Evolutionary conservation across 1,284 basidiomycete species (phyloP).

Genomic region (Tilletia caries): DNA sequence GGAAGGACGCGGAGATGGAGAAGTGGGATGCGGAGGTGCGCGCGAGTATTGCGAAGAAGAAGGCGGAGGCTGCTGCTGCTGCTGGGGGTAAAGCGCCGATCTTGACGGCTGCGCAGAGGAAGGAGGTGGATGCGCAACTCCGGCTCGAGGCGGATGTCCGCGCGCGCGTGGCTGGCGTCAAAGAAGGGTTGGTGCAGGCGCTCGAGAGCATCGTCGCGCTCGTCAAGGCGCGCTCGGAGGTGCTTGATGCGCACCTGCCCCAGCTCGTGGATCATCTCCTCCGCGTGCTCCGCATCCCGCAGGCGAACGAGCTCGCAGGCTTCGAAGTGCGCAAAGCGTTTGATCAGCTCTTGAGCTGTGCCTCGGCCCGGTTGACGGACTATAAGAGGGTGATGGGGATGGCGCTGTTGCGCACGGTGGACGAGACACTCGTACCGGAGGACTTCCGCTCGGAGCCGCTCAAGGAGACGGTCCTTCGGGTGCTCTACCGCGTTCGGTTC

Average conservation of each 20-base stretch:
- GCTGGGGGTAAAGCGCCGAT: conserved; percentile 24
- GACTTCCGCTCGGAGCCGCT: conserved; percentile 41
- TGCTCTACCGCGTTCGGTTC: conserved; percentile 80
- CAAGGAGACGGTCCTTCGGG: conserved; percentile 70
- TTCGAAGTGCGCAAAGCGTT: conserved; percentile 29
- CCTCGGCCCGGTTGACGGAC: conserved; percentile 33
- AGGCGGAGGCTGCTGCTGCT: conserved; percentile 32
- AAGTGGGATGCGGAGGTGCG: conserved; percentile 52
- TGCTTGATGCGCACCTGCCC: conserved; percentile 35
- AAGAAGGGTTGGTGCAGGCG: conserved; percentile 27
- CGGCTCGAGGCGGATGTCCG: conserved; percentile 40
- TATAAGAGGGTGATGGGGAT: conserved; percentile 36
- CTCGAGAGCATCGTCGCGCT: conserved; percentile 34
- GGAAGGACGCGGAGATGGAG: conserved; percentile 45
- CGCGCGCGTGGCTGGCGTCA: conserved; percentile 32
- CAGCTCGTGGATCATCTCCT: conserved; percentile 31
- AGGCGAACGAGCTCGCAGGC: conserved; percentile 30
- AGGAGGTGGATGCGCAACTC: conserved; percentile 44
- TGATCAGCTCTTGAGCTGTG: conserved; percentile 36
- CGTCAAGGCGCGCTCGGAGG: conserved; percentile 33
- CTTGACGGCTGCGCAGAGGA: conserved; percentile 46
- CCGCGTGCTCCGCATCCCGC: conserved; percentile 24
- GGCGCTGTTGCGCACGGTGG: conserved; percentile 38
- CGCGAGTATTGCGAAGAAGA: conserved; percentile 49
- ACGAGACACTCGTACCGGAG: conserved; percentile 36